A percentile compares a stretch with the other conserved stretches of the same genome.
phyloP scores from a whole-genome alignment of 2,329 filamentous ascomycete species.

The Microdochium trichocladiopsis region DNA sequence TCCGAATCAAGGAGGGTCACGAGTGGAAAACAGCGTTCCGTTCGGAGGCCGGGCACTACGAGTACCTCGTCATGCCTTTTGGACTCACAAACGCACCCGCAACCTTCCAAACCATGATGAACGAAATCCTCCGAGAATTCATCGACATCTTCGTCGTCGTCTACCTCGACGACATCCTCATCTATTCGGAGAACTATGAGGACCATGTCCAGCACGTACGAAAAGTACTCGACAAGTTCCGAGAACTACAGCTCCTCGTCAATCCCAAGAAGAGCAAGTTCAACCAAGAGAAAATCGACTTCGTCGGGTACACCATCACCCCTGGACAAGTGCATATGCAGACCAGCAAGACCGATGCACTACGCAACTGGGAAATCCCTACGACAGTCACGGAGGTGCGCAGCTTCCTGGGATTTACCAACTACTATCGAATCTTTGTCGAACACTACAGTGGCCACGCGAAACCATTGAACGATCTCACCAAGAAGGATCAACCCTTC shows the following conservation, averaged over 20 bases:
- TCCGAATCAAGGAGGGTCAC: slow-evolving; percentile 14
- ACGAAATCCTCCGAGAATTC: slow-evolving; percentile 3
- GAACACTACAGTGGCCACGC: slow-evolving; percentile 10
- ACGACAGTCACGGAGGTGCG: slow-evolving; percentile 10
- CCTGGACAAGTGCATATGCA: slow-evolving; percentile 16
- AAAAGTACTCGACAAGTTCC: slow-evolving; percentile 7
- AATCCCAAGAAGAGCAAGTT: slow-evolving; percentile 21
- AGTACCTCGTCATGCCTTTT: slow-evolving; percentile 22
- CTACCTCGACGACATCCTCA: slow-evolving; percentile 13
- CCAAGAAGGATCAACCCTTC: slow-evolving; percentile 3
- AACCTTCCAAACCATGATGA: slow-evolving; percentile 6
- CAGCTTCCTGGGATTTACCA: slow-evolving; percentile 21
- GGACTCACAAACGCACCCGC: slow-evolving; percentile 10
- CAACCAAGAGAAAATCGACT: slow-evolving; percentile 16
- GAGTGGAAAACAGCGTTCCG: slow-evolving; percentile 22
- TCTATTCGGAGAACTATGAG: slow-evolving; percentile 15
- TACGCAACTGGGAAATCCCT: slow-evolving; percentile 14
- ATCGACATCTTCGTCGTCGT: slow-evolving; percentile 3
- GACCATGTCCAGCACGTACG: slow-evolving; percentile 15
- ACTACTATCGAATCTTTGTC: slow-evolving; percentile 24
- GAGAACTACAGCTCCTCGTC: slow-evolving; percentile 4
- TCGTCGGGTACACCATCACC: slow-evolving; percentile 19
- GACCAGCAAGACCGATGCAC: slow-evolving; percentile 12
- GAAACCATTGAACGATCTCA: slow-evolving; percentile 8
- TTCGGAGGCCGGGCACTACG: slow-evolving; percentile 13